These are phyloP conservation scores for Suhomyces choctaworum DNA, from an alignment of 1,139 yeast species.

Conservation along the genomic window DNA sequence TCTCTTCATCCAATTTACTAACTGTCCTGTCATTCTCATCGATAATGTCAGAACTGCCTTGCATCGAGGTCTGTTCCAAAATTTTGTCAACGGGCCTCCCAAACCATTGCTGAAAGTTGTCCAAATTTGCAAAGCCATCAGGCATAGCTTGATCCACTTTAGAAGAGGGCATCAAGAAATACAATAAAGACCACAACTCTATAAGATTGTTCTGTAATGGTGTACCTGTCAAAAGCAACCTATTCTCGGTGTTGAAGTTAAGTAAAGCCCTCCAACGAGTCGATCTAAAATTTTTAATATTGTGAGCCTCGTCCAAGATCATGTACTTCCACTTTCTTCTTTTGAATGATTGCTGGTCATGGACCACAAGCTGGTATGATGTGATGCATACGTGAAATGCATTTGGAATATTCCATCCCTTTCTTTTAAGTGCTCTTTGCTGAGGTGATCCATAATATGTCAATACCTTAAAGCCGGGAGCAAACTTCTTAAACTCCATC, in stretches of 20 bases:
- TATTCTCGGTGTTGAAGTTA: constrained; percentile 87
- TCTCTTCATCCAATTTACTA: constrained; percentile 57
- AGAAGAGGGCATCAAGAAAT: constrained; percentile 92
- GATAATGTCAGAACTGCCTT: constrained; percentile 45
- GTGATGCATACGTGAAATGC: constrained; percentile 97
- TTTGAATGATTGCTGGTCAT: constrained; percentile 91
- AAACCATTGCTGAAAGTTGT: constrained; percentile 97
- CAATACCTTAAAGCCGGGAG: constrained; percentile 94
- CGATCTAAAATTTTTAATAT: constrained; percentile 92
- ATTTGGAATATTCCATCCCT: constrained; percentile 97
- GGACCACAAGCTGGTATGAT: constrained; percentile 93
- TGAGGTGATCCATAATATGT: constrained; percentile 98
- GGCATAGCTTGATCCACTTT: constrained; percentile 75
- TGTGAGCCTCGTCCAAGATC: constrained; percentile 98
- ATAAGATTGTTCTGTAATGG: constrained; percentile 90
- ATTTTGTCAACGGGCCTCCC: constrained; percentile 94
- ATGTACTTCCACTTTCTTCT: constrained; percentile 93
- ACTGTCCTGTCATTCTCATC: constrained; percentile 44
- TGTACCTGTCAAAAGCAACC: constrained; percentile 90
- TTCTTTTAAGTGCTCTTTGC: constrained; percentile 91
- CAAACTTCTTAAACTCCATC: constrained; percentile 97
- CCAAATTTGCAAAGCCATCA: constrained; percentile 93
- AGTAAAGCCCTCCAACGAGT: constrained; percentile 96
- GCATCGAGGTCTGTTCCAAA: constrained; percentile 61
- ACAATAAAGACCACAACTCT: constrained; percentile 91